These are phyloP conservation scores for Trichoderma sp. DNA, from an alignment of 2,329 filamentous ascomycete species.

Conservation along the genomic window DNA sequence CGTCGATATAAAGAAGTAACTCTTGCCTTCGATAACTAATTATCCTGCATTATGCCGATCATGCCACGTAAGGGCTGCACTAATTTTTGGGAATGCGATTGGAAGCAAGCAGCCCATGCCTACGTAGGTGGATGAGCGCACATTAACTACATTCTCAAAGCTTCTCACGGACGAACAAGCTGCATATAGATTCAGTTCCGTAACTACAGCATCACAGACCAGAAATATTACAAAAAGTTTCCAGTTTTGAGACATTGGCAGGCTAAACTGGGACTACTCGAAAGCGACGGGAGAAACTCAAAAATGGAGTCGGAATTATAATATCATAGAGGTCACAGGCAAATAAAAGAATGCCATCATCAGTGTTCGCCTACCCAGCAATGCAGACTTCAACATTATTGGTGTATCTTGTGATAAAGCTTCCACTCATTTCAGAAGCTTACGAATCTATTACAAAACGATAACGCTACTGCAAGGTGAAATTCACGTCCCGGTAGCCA, in stretches of 20 bases:
- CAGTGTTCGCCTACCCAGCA: not conserved
- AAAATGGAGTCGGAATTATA: too few relatives aligned
- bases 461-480: too few relatives aligned
- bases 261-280: not conserved
- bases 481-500: too few relatives aligned
- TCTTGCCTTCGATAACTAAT: not conserved
- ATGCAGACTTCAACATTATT: not conserved
- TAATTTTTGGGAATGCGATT: too few relatives aligned
- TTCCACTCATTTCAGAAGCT: not conserved
- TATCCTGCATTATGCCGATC: too few relatives aligned
- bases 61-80: too few relatives aligned
- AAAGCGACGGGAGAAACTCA: not conserved
- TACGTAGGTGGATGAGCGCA: too few relatives aligned
- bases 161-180: not conserved
- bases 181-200: not conserved
- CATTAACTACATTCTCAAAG: not conserved
- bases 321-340: not conserved
- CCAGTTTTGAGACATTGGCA: not conserved
- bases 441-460: not conserved
- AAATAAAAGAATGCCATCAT: not conserved
- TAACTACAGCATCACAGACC: not conserved
- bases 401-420: not conserved
- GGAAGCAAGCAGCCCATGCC: not conserved
- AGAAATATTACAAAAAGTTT: not conserved
- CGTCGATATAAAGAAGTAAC: not conserved